Percentiles rank a stretch among this genome's conserved stretches.
phyloP scores from a whole-genome alignment of 352 stramenopile species.

The Pythium plurisporium region DNA sequence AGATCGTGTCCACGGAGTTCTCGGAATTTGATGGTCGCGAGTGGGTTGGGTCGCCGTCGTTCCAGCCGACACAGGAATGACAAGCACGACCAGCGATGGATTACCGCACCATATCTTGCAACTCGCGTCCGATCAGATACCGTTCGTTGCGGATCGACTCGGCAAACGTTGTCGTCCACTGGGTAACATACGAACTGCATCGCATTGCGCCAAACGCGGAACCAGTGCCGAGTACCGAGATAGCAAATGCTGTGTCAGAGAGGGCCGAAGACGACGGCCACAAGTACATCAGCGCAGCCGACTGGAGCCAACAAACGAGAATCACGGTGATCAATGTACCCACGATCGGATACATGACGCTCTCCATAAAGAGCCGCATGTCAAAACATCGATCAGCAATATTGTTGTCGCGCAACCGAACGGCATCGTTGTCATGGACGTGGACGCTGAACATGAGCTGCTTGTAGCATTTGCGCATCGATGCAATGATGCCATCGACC shows the following conservation, averaged over 20 bases:
- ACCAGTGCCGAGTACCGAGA: slow-evolving; percentile 30
- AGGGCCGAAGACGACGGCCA: slow-evolving; percentile 34
- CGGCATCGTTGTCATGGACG: slow-evolving; percentile 63
- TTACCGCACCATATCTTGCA: slow-evolving; percentile 81
- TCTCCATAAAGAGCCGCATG: slow-evolving; percentile 49
- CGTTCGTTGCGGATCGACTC: slow-evolving; percentile 87
- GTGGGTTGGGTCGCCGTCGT: no score
- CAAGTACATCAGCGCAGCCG: slow-evolving; percentile 33
- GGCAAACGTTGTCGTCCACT: slow-evolving; percentile 64
- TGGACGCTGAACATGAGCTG: slow-evolving; percentile 68
- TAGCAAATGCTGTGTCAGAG: slow-evolving; percentile 52
- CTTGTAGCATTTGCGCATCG: slow-evolving; percentile 58
- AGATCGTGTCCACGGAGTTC: no score
- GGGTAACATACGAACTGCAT: slow-evolving; percentile 32
- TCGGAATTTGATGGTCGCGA: no score
- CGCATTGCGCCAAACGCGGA: slow-evolving; percentile 1
- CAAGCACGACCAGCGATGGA: no score
- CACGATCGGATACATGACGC: slow-evolving; percentile 57
- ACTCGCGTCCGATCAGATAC: slow-evolving; percentile 80
- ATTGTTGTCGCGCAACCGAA: slow-evolving; percentile 54
- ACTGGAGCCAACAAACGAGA: slow-evolving; percentile 49
- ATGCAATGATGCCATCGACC: slow-evolving; percentile 45
- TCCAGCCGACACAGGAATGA: no score
- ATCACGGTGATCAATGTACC: slow-evolving; percentile 46
- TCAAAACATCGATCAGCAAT: slow-evolving; percentile 73